phyloP scores from a whole-genome alignment of 805 yeast genomes.

The Kodamaea jinghongensis region DNA sequence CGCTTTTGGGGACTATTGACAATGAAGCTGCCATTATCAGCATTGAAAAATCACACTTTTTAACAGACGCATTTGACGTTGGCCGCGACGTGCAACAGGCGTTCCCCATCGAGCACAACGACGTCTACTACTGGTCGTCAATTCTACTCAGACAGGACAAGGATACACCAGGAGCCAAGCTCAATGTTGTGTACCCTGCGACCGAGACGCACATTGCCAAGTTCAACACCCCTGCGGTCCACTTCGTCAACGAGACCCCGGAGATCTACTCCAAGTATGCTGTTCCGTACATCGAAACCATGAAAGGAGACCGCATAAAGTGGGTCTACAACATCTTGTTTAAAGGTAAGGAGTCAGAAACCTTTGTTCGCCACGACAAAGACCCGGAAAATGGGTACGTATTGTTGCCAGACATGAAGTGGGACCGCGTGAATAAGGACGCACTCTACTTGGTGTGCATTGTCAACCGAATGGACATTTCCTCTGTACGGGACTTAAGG shows the following conservation, averaged over 20 bases:
- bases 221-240: constrained; percentile 58
- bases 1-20: constrained; percentile 65
- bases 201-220: constrained; percentile 80
- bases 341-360: constrained; percentile 80
- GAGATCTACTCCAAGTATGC: constrained; percentile 61
- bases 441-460: constrained; percentile 77
- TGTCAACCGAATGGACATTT: constrained; percentile 64
- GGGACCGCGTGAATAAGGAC: constrained; percentile 77
- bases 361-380: constrained; percentile 65
- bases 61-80: constrained; percentile 17
- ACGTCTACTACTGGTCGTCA: constrained; percentile 81
- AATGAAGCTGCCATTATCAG: constrained; percentile 62
- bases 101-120: constrained; percentile 60
- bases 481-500: constrained; percentile 73
- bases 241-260: constrained; percentile 77
- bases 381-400: constrained; percentile 61
- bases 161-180: constrained; percentile 60
- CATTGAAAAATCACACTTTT: constrained; percentile 71
- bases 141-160: constrained; percentile 48
- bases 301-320: constrained; percentile 72
- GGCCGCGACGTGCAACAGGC: constrained; percentile 18
- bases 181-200: constrained; percentile 85
- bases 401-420: constrained; percentile 91
- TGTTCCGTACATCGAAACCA: constrained; percentile 70
- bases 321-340: constrained; percentile 88